These are phyloP conservation scores for Chytriomyces confervae DNA, from an alignment of 192 early-diverging fungal genomes.

Conservation along the genomic window DNA sequence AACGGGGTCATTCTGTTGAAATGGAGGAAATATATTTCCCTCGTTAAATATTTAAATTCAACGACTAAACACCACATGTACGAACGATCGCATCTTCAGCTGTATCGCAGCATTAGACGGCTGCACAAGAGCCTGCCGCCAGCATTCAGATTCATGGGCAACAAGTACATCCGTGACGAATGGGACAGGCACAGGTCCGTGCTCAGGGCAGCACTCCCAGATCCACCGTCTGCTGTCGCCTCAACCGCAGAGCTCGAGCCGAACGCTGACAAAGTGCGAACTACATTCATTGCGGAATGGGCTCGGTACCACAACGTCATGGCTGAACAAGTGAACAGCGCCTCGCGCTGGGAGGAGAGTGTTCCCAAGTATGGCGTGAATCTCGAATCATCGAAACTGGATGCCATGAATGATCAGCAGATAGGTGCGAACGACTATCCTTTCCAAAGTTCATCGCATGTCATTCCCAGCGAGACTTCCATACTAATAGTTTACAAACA, in stretches of 20 bases:
- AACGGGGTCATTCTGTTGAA: not conserved
- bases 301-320: slow-evolving; percentile 19
- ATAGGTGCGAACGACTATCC: slow-evolving; percentile 18
- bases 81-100: slow-evolving; percentile 17
- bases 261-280: not conserved
- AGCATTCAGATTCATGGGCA: slow-evolving; percentile 35
- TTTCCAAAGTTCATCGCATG: not conserved
- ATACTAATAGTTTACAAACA: too few relatives aligned
- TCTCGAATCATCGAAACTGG: not conserved
- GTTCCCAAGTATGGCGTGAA: slow-evolving; percentile 15
- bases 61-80: not conserved
- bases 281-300: slow-evolving; percentile 30
- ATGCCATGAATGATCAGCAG: slow-evolving; percentile 34
- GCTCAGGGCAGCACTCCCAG: not conserved
- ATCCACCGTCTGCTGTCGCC: not conserved
- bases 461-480: not conserved
- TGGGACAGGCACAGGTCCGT: slow-evolving; percentile 28
- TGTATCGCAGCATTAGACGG: slow-evolving; percentile 31
- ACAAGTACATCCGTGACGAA: slow-evolving; percentile 36
- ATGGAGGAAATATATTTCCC: not conserved
- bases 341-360: not conserved
- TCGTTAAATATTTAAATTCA: not conserved
- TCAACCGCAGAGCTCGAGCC: not conserved
- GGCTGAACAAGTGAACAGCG: slow-evolving; percentile 1
- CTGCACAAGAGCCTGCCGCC: slow-evolving; percentile 34